phyloP scores from a whole-genome alignment of 225 moss, liverwort and hornwort genomes.

The Polytrichum formosum region DNA sequence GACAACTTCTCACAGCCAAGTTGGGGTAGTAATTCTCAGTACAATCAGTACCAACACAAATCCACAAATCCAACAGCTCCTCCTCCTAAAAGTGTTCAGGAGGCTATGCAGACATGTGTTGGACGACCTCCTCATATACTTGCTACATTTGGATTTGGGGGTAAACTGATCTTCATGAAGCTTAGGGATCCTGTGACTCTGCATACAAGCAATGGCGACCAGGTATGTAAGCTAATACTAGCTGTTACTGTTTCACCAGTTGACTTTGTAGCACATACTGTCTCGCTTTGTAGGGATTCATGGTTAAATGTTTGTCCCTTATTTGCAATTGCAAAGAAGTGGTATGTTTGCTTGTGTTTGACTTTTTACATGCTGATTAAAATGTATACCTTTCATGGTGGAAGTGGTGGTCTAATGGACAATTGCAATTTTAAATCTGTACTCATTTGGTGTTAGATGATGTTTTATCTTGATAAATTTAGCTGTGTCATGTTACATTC shows the following conservation, averaged over 20 bases:
- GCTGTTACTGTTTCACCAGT: not conserved
- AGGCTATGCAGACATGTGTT: conserved; percentile 77
- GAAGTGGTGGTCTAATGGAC: no score
- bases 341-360: no score
- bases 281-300: no score
- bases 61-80: conserved; percentile 47
- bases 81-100: conserved; percentile 69
- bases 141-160: conserved; percentile 75
- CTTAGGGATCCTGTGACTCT: conserved; percentile 71
- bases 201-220: conserved; percentile 69
- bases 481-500: no score
- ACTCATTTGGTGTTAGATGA: no score
- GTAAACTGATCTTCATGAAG: conserved; percentile 78
- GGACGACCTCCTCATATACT: conserved; percentile 78
- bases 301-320: no score
- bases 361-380: no score
- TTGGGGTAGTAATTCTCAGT: conserved; percentile 43
- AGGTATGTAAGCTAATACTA: conserved; percentile 30
- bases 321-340: no score
- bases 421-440: no score
- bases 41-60: conserved; percentile 32
- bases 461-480: no score
- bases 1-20: conserved; percentile 25
- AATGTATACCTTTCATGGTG: no score
- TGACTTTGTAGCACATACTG: not conserved